Conservation (phyloP, 1,284 basidiomycete genomes). For the Leccinum angustisporum region DNA sequence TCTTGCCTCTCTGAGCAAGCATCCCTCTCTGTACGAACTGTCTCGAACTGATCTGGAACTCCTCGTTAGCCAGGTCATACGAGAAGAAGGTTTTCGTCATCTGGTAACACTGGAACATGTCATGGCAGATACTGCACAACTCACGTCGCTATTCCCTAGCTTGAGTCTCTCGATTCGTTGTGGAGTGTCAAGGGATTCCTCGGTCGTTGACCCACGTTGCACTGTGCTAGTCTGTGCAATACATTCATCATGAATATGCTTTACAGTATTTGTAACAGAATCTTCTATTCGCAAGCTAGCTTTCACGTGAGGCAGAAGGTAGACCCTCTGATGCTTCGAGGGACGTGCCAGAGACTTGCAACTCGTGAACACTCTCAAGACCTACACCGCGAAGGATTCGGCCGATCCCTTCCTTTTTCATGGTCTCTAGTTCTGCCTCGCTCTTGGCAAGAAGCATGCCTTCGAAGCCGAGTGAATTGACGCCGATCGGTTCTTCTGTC, state of each 20-base stretch:
- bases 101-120: constrained; percentile 37
- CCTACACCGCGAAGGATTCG: constrained; percentile 63
- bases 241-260: constrained; percentile 1
- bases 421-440: constrained; percentile 65
- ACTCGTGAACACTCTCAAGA: constrained; percentile 61
- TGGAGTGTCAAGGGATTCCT: constrained; percentile 42
- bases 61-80: constrained; percentile 50
- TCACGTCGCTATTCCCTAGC: constrained; percentile 33
- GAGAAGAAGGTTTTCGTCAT: constrained; percentile 55
- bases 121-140: constrained; percentile 6
- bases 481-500: constrained; percentile 56
- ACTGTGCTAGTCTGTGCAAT: not conserved
- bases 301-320: not conserved
- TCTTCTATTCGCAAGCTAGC: constrained; percentile 3
- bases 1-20: constrained; percentile 40
- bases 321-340: constrained; percentile 27
- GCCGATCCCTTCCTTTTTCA: constrained; percentile 59
- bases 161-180: constrained; percentile 40
- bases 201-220: constrained; percentile 19
- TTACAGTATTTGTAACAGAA: not conserved
- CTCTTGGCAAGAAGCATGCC: constrained; percentile 85
- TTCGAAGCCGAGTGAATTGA: constrained; percentile 87
- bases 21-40: constrained; percentile 47
- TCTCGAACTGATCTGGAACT: constrained; percentile 46
- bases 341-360: constrained; percentile 48